Evolutionary conservation across 192 early-diverging fungal species (phyloP).

Genomic region (Neocallimastix lanati): DNA sequence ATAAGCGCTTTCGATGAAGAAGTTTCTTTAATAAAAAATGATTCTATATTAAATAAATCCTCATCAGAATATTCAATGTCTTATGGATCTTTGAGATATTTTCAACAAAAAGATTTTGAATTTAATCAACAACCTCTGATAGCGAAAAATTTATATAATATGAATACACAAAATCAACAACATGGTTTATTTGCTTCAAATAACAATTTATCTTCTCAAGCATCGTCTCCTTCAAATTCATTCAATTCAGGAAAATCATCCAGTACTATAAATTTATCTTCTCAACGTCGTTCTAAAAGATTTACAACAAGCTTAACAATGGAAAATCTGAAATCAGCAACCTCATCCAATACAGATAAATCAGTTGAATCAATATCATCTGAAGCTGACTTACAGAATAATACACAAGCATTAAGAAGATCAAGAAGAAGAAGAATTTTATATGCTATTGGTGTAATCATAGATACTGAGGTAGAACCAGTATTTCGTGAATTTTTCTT

Average conservation of each 20-base stretch:
- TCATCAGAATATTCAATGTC: not conserved
- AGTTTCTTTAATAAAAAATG: not conserved
- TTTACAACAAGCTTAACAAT: not conserved
- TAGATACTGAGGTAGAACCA: constrained; percentile 3
- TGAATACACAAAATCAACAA: not conserved
- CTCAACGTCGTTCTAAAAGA: not conserved
- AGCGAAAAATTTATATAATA: not conserved
- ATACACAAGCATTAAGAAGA: constrained; percentile 3
- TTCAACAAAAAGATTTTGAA: not conserved
- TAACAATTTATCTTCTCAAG: not conserved
- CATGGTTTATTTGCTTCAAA: not conserved
- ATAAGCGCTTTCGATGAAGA: constrained; percentile 3
- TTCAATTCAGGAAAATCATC: not conserved
- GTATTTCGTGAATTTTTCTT: constrained; percentile 12
- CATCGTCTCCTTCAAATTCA: not conserved
- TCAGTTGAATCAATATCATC: not conserved
- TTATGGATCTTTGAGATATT: not conserved
- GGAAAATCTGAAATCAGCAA: not conserved
- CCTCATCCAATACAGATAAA: constrained; percentile 5
- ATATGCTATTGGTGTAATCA: constrained; percentile 7
- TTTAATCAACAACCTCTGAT: not conserved
- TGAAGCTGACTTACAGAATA: not conserved
- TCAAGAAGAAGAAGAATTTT: constrained; percentile 2
- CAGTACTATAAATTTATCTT: not conserved
- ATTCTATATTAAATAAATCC: constrained; percentile 1